phyloP scores from a whole-genome alignment of 805 yeast species.

The Clavispora fructus region DNA sequence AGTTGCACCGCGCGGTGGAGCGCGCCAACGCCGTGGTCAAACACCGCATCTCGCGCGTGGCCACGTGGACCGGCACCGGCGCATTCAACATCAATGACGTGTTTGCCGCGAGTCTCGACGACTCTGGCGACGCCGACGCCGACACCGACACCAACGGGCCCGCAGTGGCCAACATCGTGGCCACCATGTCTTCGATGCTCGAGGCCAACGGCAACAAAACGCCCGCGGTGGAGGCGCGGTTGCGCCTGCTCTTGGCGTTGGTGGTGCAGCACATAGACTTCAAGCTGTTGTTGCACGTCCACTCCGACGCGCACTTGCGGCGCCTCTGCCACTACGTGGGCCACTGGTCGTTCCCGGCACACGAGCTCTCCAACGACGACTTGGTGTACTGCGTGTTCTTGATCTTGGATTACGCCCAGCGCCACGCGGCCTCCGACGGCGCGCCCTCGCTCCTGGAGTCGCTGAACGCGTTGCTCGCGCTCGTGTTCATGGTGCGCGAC shows the following conservation, averaged over 20 bases:
- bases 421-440: constrained; percentile 14
- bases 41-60: constrained; percentile 33
- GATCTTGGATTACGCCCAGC: constrained; percentile 46
- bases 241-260: constrained; percentile 20
- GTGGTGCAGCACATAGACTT: constrained; percentile 29
- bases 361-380: constrained; percentile 59
- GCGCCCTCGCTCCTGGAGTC: constrained; percentile 7
- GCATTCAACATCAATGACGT: constrained; percentile 16
- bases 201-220: constrained; percentile 22
- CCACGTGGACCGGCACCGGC: constrained; percentile 41
- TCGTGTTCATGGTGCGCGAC: constrained; percentile 66
- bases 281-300: constrained; percentile 20
- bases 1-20: constrained; percentile 17
- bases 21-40: constrained; percentile 21
- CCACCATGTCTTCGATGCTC: constrained; percentile 34
- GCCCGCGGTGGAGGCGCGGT: constrained; percentile 14
- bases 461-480: constrained; percentile 46
- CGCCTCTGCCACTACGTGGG: constrained; percentile 40
- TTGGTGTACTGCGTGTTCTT: constrained; percentile 53
- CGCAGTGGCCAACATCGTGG: constrained; percentile 20
- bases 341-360: constrained; percentile 70
- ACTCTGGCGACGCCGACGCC: no score
- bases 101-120: constrained; percentile 1
- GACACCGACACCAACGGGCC: not conserved
- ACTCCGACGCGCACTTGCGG: constrained; percentile 20